These are phyloP conservation scores for Aspergillus leporis DNA, from an alignment of 495 filamentous ascomycete genomes.

Conservation along the genomic window DNA sequence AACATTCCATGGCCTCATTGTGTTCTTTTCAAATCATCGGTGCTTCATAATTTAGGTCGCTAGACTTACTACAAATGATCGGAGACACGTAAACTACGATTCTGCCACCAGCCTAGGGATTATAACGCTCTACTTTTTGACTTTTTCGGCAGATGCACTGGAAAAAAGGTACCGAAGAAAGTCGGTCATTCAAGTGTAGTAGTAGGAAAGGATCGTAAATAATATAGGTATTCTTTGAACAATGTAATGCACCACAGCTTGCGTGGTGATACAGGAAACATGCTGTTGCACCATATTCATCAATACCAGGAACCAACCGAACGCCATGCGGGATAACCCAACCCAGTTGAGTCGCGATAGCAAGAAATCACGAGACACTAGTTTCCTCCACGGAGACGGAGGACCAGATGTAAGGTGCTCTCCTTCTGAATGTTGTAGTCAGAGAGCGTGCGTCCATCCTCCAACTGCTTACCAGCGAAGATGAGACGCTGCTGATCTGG, in stretches of 20 bases:
- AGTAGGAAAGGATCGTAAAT: slow-evolving; percentile 2
- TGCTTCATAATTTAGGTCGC: too few species aligned
- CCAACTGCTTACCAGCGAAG: slow-evolving; percentile 88
- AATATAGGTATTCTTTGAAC: slow-evolving; percentile 14
- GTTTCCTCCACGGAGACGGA: slow-evolving; percentile 84
- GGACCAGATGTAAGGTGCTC: slow-evolving; percentile 82
- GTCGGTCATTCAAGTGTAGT: slow-evolving; percentile 4
- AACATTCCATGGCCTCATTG: too few species aligned
- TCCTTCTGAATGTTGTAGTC: slow-evolving; percentile 98
- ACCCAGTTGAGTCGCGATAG: slow-evolving; percentile 27
- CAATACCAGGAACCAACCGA: slow-evolving; percentile 39
- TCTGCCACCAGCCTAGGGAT: too few species aligned
- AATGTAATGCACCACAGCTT: slow-evolving; percentile 21
- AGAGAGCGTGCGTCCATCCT: slow-evolving; percentile 79
- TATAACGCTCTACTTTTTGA: too few species aligned
- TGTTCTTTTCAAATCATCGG: too few species aligned
- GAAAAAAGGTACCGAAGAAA: not conserved
- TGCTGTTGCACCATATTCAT: slow-evolving; percentile 28
- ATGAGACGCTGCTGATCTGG: slow-evolving; percentile 89
- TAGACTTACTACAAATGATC: too few species aligned
- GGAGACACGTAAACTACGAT: too few species aligned
- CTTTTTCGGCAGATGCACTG: too few species aligned
- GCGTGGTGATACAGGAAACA: slow-evolving; percentile 30
- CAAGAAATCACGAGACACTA: slow-evolving; percentile 41
- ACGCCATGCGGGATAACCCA: slow-evolving; percentile 45